A percentile compares a stretch with the other conserved stretches of the same genome.
phyloP scores from a whole-genome alignment of 768 basidiomycete species.

The Podaxis sp. region DNA sequence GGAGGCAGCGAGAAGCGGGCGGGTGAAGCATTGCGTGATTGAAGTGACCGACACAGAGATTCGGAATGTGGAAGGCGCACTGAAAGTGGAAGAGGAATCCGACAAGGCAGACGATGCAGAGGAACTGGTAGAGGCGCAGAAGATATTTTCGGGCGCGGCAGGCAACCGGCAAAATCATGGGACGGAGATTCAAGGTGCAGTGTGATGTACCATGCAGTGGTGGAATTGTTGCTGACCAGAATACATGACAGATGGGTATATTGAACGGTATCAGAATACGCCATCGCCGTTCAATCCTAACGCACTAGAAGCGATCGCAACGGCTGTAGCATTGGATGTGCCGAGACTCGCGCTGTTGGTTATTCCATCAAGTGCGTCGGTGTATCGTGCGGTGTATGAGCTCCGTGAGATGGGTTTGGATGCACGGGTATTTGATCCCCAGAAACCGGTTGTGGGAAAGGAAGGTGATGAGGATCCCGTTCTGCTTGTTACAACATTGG shows the following conservation, averaged over 20 bases:
- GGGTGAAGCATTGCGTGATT: constrained; percentile 51
- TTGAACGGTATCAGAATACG: constrained; percentile 32
- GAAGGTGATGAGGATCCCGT: constrained; percentile 49
- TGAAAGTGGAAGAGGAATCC: constrained; percentile 17
- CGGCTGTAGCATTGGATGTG: constrained; percentile 72
- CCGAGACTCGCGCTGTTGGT: constrained; percentile 68
- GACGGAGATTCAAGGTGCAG: constrained; percentile 10
- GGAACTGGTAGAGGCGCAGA: constrained; percentile 8
- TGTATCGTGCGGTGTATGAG: constrained; percentile 64
- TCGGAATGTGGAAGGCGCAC: constrained; percentile 54
- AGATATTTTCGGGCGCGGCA: constrained; percentile 9
- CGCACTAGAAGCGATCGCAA: constrained; percentile 67
- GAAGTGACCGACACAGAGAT: constrained; percentile 59
- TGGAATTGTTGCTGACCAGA: neutral
- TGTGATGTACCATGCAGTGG: neutral
- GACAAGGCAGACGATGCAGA: constrained; percentile 14
- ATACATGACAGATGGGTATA: constrained; percentile 17
- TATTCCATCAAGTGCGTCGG: constrained; percentile 58
- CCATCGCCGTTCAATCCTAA: constrained; percentile 55
- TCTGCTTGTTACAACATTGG: constrained; percentile 67
- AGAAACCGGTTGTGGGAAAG: constrained; percentile 31
- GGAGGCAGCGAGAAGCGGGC: constrained; percentile 14
- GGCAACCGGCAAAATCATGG: constrained; percentile 2
- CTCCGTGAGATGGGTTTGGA: constrained; percentile 65
- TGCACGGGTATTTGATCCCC: constrained; percentile 60